These are phyloP conservation scores for Iris pallida DNA, from an alignment of 116 monocot genomes.

Conservation along the genomic window DNA sequence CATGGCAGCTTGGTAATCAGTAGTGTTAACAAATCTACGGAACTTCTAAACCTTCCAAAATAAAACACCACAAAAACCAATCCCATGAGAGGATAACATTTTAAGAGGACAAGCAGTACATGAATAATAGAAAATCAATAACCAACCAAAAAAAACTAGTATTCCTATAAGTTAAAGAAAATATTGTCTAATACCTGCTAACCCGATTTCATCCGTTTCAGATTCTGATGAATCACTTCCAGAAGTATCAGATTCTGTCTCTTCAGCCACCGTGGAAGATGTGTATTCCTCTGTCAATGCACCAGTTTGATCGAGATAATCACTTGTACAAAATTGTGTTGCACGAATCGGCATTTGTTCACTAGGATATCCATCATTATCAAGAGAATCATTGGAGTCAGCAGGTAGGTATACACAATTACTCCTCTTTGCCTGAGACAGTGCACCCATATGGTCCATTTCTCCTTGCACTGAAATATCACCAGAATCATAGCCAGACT, in stretches of 20 bases:
- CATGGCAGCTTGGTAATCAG: no score
- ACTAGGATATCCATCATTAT: conserved; percentile 27
- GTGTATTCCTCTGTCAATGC: conserved; percentile 37
- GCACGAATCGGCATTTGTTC: conserved; percentile 16
- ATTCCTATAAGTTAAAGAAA: no score
- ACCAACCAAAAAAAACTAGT: no score
- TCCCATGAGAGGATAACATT: not conserved
- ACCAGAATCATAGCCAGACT: conserved; percentile 19
- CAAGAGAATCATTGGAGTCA: conserved; percentile 42
- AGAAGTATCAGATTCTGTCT: conserved; percentile 44
- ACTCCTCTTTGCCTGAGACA: conserved; percentile 30
- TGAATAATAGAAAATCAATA: not conserved
- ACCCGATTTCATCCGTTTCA: conserved; percentile 30
- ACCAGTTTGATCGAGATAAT: conserved; percentile 25
- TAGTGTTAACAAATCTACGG: no score
- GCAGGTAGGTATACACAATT: conserved; percentile 29
- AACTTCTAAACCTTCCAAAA: not conserved
- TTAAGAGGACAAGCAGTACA: no score
- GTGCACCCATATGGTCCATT: conserved; percentile 17
- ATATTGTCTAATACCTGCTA: conserved; percentile 18
- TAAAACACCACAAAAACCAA: not conserved
- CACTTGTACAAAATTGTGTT: conserved; percentile 18
- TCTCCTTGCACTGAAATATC: conserved; percentile 23
- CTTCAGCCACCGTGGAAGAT: conserved; percentile 51
- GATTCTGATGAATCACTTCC: conserved; percentile 38